Conservation (phyloP, 495 filamentous ascomycete genomes). For the Ascobolus immersus region DNA sequence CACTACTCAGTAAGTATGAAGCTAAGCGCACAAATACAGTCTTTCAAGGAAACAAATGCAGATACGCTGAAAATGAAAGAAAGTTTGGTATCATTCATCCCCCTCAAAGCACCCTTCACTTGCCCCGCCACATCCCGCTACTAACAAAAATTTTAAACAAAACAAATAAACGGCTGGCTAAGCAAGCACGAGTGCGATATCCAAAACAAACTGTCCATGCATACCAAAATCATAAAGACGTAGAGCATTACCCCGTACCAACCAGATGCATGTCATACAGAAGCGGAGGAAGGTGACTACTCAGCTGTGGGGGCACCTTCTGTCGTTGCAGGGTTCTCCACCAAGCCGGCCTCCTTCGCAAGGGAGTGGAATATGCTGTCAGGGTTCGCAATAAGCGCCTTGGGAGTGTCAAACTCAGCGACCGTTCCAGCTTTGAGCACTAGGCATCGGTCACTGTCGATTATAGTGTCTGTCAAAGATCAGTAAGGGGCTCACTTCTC, state of each 20-base stretch:
- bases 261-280: background rate
- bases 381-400: conserved; percentile 9
- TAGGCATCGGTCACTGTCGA: conserved; percentile 14
- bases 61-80: too few relatives aligned
- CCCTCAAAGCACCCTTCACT: too few relatives aligned
- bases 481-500: conserved; percentile 6
- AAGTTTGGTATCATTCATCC: too few relatives aligned
- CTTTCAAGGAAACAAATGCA: too few relatives aligned
- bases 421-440: conserved; percentile 19
- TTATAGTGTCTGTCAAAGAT: conserved; percentile 11
- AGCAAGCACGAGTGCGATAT: too few relatives aligned
- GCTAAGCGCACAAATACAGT: too few relatives aligned
- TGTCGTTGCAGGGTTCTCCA: conserved; percentile 4
- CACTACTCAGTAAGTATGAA: too few relatives aligned
- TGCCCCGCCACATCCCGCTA: too few relatives aligned
- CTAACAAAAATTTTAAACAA: too few relatives aligned
- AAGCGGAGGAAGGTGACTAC: conserved; percentile 1
- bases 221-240: background rate
- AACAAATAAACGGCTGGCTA: too few relatives aligned
- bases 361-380: conserved; percentile 14
- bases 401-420: conserved; percentile 32
- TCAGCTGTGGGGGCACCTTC: too few relatives aligned
- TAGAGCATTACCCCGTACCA: conserved; percentile 1
- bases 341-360: conserved; percentile 11
- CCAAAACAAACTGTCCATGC: too few relatives aligned